phyloP scores from a whole-genome alignment of 495 filamentous ascomycete species.

The Lophiostoma macrostomum region DNA sequence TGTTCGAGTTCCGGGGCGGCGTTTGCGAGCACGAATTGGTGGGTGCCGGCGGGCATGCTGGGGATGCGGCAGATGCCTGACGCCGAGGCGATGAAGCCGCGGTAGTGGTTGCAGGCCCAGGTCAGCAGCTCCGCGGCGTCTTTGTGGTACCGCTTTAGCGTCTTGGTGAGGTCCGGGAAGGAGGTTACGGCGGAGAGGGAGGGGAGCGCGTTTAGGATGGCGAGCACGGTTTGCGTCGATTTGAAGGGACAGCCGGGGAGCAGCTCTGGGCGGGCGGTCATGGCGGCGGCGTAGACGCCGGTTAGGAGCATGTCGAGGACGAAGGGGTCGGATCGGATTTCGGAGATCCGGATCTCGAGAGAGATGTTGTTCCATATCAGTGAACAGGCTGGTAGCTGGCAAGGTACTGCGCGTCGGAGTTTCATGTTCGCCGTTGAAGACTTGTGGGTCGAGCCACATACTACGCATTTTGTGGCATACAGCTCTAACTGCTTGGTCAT shows the following conservation, averaged over 20 bases:
- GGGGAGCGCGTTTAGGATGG: slow-evolving; percentile 30
- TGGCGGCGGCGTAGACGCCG: slow-evolving; percentile 28
- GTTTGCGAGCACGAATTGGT: slow-evolving; percentile 41
- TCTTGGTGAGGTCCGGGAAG: background rate
- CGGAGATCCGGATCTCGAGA: slow-evolving; percentile 25
- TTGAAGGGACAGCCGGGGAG: slow-evolving; percentile 34
- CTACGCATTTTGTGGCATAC: slow-evolving; percentile 26
- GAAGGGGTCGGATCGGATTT: slow-evolving; percentile 22
- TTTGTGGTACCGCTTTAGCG: slow-evolving; percentile 5
- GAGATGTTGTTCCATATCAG: slow-evolving; percentile 12
- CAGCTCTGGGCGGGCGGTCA: slow-evolving; percentile 22
- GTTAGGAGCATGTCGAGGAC: slow-evolving; percentile 33
- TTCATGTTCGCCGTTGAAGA: background rate
- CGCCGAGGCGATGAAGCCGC: slow-evolving; percentile 37
- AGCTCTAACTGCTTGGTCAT: slow-evolving; percentile 5
- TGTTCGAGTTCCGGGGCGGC: slow-evolving; percentile 31
- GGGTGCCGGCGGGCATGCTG: slow-evolving; percentile 28
- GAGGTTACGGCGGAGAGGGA: slow-evolving; percentile 5
- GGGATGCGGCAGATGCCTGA: slow-evolving; percentile 32
- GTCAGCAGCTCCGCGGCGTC: slow-evolving; percentile 28
- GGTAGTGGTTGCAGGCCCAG: slow-evolving; percentile 36
- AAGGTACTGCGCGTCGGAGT: slow-evolving; percentile 32
- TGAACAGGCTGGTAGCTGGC: slow-evolving; percentile 15
- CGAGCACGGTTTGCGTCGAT: slow-evolving; percentile 3
- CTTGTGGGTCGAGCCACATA: slow-evolving; percentile 27